Evolutionary conservation across 148 eudicot genomes (phyloP), one percentile per base, ranked within the genome.

Genomic region (Euryodendron excelsum): DNA sequence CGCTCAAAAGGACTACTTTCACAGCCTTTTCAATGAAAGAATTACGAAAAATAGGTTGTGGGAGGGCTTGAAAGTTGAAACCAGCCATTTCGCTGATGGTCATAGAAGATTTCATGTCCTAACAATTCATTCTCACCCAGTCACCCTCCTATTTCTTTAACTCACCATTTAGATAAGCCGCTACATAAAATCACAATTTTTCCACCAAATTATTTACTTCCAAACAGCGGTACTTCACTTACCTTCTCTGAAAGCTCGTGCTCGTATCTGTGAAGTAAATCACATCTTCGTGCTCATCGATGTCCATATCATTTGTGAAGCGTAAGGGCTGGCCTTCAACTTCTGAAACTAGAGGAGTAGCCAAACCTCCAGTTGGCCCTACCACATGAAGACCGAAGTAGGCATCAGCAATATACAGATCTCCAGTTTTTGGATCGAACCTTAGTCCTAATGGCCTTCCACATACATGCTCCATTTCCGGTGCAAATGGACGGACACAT

Each of bases 351-450:
- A 84, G 21, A 66, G 14, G 85, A 41, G 82, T 73, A 55, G 90
- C 90, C 56, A 87, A 27, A 37, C 87, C 90, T 37, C 87, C 90
- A 48, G 23, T 44, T 10, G 87, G 82, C 9, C 90, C 98, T n/a
- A 94, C 96, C 5, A 86, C 88, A 8, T 76, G 90, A 58, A 94
- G 91, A 79, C 98, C 97, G 41, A 90, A 80, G 83, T 93, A 93
- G 47, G 98, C 98, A 82, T 89, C 92, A 62, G 89, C 89, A 72
- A 89, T 84, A 53, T 89, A 89, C 47, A 89, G 84, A 76, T 89
- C 85, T 82, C 90, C 89, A 41, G 58, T 87, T 74, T 86, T 89
- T 39, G 34, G 75, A 36, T 89, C 90, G 30, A 89, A 89, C 64
- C 79, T 74, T 11, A 89, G 80, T 31, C 92, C 92, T 25, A 89